Conservation (phyloP, 805 yeast species). For the Starmerella potacharoeniae region DNA sequence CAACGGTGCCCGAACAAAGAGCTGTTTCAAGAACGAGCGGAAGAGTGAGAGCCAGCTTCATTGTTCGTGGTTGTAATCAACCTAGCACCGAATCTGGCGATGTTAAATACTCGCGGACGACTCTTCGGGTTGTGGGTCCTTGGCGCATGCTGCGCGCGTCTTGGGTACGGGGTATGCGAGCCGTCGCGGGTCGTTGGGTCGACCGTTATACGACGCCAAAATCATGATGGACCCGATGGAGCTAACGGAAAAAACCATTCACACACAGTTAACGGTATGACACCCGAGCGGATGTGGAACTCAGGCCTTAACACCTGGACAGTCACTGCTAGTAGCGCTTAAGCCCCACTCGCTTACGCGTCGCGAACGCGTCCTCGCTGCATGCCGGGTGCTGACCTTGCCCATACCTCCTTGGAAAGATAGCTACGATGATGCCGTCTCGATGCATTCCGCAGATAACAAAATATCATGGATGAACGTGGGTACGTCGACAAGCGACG, state of each 20-base stretch:
- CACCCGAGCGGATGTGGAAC: too few relatives aligned
- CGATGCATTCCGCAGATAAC: not conserved
- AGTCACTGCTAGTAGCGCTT: too few relatives aligned
- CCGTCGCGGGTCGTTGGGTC: not conserved
- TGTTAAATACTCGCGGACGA: too few relatives aligned
- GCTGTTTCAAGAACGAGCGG: not conserved
- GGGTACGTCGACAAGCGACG: too few relatives aligned
- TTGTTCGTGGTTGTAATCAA: not conserved
- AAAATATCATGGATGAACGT: too few relatives aligned
- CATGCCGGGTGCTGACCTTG: not conserved
- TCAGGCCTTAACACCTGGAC: not conserved
- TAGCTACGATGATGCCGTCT: not conserved
- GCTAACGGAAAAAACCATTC: too few relatives aligned
- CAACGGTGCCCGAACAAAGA: constrained; percentile 5
- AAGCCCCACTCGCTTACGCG: not conserved
- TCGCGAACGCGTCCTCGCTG: not conserved
- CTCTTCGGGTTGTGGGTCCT: not conserved
- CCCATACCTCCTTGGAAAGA: not conserved
- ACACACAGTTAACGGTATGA: too few relatives aligned
- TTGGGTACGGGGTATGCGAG: not conserved
- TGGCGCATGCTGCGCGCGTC: not conserved
- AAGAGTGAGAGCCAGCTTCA: constrained; percentile 1
- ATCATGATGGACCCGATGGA: too few relatives aligned
- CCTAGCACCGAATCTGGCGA: too few relatives aligned
- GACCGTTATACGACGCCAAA: too few relatives aligned